A percentile compares a stretch with the other conserved stretches of the same genome.
phyloP scores from a whole-genome alignment of 257 asterid species.

The Catharanthus roseus region DNA sequence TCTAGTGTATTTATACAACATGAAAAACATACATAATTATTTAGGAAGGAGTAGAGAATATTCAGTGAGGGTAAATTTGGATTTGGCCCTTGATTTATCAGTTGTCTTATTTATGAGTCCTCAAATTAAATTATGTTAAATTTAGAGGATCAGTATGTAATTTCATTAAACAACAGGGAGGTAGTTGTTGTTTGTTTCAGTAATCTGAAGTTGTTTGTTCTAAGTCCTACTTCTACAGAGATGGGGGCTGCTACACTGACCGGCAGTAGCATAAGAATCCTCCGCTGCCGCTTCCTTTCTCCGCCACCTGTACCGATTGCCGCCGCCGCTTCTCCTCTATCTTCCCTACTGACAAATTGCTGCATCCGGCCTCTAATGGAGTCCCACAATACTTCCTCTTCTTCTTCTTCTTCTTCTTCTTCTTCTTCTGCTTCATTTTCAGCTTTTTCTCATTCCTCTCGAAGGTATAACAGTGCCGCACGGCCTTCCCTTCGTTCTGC shows the following conservation, averaged over 20 bases:
- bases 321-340: conserved; percentile 17
- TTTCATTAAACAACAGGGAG: background rate
- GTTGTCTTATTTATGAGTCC: too few relatives aligned
- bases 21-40: too few relatives aligned
- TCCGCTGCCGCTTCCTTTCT: conserved; percentile 28
- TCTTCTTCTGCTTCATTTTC: conserved; percentile 34
- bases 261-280: conserved; percentile 25
- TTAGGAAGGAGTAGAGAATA: too few relatives aligned
- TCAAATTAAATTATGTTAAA: too few relatives aligned
- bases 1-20: too few relatives aligned
- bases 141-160: too few relatives aligned
- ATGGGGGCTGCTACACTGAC: background rate
- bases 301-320: conserved; percentile 15
- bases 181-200: background rate
- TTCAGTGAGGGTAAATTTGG: too few relatives aligned
- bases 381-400: conserved; percentile 13
- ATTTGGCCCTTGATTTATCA: too few relatives aligned
- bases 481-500: background rate
- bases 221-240: too few relatives aligned
- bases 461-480: conserved; percentile 28
- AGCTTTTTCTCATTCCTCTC: conserved; percentile 36
- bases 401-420: conserved; percentile 30
- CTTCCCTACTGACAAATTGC: conserved; percentile 17
- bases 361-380: conserved; percentile 41
- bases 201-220: too few relatives aligned